Percentiles rank a stretch among this genome's conserved stretches.
These are phyloP conservation scores for Paxillus rubicundulus DNA, from an alignment of 768 basidiomycete species.

Conservation along the genomic window DNA sequence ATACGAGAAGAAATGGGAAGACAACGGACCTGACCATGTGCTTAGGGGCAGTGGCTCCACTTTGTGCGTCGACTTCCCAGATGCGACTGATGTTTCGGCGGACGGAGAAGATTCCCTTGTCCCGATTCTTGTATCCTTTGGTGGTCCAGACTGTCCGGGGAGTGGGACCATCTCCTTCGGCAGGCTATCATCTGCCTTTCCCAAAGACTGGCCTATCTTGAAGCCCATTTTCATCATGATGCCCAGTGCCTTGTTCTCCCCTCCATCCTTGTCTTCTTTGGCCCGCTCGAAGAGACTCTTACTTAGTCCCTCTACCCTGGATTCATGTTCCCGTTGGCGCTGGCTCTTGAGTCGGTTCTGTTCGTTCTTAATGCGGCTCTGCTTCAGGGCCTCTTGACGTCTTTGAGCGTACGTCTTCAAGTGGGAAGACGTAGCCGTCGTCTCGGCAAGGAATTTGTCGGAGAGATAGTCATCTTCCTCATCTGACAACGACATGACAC, in stretches of 20 bases:
- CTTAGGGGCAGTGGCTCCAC: slow-evolving; percentile 70
- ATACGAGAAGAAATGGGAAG: neutral
- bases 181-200: slow-evolving; percentile 35
- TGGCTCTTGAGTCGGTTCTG: slow-evolving; percentile 63
- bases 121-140: neutral
- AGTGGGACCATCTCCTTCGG: slow-evolving; percentile 3
- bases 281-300: slow-evolving; percentile 81
- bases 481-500: slow-evolving; percentile 69
- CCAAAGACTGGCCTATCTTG: slow-evolving; percentile 78
- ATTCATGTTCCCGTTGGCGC: slow-evolving; percentile 65
- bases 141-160: slow-evolving; percentile 1
- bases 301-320: slow-evolving; percentile 73
- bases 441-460: slow-evolving; percentile 70
- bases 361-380: slow-evolving; percentile 61
- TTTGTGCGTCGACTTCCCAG: slow-evolving; percentile 38
- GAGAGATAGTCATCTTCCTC: slow-evolving; percentile 87
- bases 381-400: slow-evolving; percentile 62
- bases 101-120: neutral
- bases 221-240: slow-evolving; percentile 98
- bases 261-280: slow-evolving; percentile 49
- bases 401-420: slow-evolving; percentile 68
- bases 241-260: slow-evolving; percentile 71
- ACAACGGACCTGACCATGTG: slow-evolving; percentile 74
- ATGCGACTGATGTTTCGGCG: neutral
- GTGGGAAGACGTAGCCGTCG: slow-evolving; percentile 32